These are phyloP conservation scores for Bathelium albidoporum DNA, from an alignment of 495 filamentous ascomycete genomes.

Conservation along the genomic window DNA sequence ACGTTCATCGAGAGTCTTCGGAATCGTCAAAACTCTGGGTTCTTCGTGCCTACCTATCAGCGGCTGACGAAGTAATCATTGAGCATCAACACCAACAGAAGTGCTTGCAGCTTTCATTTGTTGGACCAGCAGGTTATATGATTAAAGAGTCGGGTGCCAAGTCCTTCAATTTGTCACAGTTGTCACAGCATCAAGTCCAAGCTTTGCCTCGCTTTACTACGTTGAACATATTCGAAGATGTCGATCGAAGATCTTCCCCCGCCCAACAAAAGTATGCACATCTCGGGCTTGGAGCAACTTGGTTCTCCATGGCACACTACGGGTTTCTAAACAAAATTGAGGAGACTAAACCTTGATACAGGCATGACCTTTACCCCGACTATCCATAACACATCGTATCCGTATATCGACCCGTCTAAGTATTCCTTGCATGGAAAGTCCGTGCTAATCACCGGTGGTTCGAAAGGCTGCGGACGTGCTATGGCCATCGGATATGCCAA, in stretches of 20 bases:
- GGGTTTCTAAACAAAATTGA: neutral
- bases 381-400: constrained; percentile 22
- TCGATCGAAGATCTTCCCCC: neutral
- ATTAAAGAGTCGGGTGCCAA: no score
- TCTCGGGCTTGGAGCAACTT: no score
- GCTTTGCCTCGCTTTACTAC: neutral
- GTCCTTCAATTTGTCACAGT: no score
- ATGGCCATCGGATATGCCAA: constrained; percentile 23
- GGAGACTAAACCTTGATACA: neutral
- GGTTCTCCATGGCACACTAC: no score
- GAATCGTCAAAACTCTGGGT: no score
- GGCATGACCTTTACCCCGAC: constrained; percentile 7
- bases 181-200: neutral
- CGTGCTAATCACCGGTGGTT: constrained; percentile 27
- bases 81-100: no score
- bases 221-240: neutral
- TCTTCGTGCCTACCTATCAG: no score
- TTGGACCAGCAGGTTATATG: no score
- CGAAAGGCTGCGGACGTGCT: constrained; percentile 23
- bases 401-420: constrained; percentile 18
- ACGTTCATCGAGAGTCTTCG: no score
- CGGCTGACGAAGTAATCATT: no score
- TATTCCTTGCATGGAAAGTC: constrained; percentile 14
- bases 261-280: neutral
- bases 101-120: no score